Percentiles rank a stretch among this genome's conserved stretches.
Conservation (phyloP, 768 basidiomycete genomes). For the Coprinellus aureogranulatus region DNA sequence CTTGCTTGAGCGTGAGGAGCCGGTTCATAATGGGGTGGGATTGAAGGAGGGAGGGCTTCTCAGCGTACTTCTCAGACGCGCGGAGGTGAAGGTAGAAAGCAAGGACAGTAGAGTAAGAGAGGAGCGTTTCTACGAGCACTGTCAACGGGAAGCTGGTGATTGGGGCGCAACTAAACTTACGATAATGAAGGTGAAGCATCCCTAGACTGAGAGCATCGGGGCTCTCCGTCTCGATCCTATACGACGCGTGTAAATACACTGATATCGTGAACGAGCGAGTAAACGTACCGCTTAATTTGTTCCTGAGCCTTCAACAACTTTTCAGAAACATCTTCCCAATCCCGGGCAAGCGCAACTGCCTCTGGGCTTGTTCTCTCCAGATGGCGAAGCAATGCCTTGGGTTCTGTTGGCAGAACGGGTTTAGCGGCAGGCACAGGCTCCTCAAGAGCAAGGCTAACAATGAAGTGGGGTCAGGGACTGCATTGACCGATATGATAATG, state of each 20-base stretch:
- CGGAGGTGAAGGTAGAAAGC: constrained; percentile 93
- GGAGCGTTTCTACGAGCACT: constrained; percentile 64
- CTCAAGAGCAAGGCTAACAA: constrained; percentile 29
- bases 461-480: not conserved
- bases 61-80: constrained; percentile 60
- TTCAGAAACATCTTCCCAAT: constrained; percentile 73
- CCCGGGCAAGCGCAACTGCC: constrained; percentile 74
- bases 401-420: constrained; percentile 51
- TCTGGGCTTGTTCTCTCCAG: constrained; percentile 78
- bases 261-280: not conserved
- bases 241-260: not conserved
- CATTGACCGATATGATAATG: not conserved
- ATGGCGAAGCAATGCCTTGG: constrained; percentile 56
- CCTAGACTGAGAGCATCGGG: constrained; percentile 59
- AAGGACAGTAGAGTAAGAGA: constrained; percentile 87
- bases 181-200: constrained; percentile 83
- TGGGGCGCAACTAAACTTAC: constrained; percentile 46
- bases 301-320: constrained; percentile 51
- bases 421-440: constrained; percentile 36
- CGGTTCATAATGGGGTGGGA: constrained; percentile 72
- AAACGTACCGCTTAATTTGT: constrained; percentile 53
- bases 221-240: constrained; percentile 48
- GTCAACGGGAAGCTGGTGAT: not conserved
- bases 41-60: constrained; percentile 60
- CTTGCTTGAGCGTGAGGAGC: constrained; percentile 79